These are phyloP conservation scores for Alternaria viburni DNA, from an alignment of 2,329 filamentous ascomycete genomes.

Conservation along the genomic window DNA sequence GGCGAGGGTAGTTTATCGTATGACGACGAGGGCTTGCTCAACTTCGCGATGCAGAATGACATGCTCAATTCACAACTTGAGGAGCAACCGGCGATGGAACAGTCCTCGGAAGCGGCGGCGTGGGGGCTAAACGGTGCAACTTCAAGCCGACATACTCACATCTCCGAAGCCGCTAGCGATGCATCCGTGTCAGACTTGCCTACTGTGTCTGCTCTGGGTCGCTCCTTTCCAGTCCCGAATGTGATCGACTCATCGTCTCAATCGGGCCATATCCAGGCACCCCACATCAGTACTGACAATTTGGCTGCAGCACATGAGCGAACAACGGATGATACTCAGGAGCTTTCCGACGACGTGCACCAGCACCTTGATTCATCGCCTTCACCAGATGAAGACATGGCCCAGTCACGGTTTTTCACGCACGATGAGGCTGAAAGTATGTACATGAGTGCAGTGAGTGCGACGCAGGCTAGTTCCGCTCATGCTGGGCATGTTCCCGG, in stretches of 20 bases:
- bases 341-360: constrained; percentile 1
- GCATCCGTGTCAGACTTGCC: constrained; percentile 25
- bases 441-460: constrained; percentile 76
- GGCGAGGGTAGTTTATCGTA: constrained; percentile 41
- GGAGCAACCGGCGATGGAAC: constrained; percentile 11
- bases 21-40: constrained; percentile 43
- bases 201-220: constrained; percentile 34
- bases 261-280: constrained; percentile 10
- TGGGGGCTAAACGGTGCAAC: constrained; percentile 16
- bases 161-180: constrained; percentile 22
- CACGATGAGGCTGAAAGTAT: constrained; percentile 85
- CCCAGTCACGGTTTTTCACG: constrained; percentile 71
- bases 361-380: constrained; percentile 10
- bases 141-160: constrained; percentile 17
- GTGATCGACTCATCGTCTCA: constrained; percentile 12
- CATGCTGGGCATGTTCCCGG: constrained; percentile 46
- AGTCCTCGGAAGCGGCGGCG: neutral
- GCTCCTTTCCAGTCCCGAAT: constrained; percentile 19
- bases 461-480: constrained; percentile 34
- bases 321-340: constrained; percentile 8
- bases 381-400: constrained; percentile 29
- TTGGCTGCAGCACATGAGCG: constrained; percentile 20
- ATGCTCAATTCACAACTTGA: constrained; percentile 37
- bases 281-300: constrained; percentile 18
- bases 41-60: constrained; percentile 42